Percentiles rank a stretch among this genome's conserved stretches.
Conservation (phyloP, 768 basidiomycete genomes). For the Hygrophoropsis aurantiaca region DNA sequence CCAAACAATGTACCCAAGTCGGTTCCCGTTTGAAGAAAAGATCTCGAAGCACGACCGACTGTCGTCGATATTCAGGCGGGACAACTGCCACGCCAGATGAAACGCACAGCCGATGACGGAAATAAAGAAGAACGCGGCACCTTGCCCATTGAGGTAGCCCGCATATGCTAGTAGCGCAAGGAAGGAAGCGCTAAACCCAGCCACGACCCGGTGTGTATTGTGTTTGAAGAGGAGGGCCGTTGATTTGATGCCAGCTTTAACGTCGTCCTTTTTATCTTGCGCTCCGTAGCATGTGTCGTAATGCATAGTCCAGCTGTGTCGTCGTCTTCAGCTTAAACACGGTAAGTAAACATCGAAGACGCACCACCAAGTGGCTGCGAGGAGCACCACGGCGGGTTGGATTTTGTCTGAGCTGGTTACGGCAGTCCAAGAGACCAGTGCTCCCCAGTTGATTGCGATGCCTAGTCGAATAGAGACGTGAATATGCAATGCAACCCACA, state of each 20-base stretch:
- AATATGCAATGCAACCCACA: no score
- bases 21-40: no score
- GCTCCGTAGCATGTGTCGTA: conserved; percentile 72
- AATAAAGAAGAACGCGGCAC: conserved; percentile 16
- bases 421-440: not conserved
- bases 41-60: no score
- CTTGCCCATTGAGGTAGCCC: conserved; percentile 53
- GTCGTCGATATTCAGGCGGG: not conserved
- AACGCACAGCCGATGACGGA: not conserved
- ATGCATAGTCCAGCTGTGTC: conserved; percentile 2
- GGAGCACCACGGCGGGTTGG: no score
- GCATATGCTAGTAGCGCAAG: conserved; percentile 47
- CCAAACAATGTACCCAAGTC: no score
- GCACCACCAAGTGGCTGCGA: no score
- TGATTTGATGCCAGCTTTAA: conserved; percentile 70
- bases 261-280: conserved; percentile 71
- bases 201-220: conserved; percentile 56
- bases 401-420: no score
- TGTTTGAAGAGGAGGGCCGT: conserved; percentile 72
- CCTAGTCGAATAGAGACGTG: not conserved
- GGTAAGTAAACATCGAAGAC: no score
- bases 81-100: not conserved
- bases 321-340: not conserved
- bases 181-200: conserved; percentile 51
- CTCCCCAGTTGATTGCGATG: not conserved